These are phyloP conservation scores for Clarireedia sp. DNA, from an alignment of 2,329 filamentous ascomycete species.

Conservation along the genomic window DNA sequence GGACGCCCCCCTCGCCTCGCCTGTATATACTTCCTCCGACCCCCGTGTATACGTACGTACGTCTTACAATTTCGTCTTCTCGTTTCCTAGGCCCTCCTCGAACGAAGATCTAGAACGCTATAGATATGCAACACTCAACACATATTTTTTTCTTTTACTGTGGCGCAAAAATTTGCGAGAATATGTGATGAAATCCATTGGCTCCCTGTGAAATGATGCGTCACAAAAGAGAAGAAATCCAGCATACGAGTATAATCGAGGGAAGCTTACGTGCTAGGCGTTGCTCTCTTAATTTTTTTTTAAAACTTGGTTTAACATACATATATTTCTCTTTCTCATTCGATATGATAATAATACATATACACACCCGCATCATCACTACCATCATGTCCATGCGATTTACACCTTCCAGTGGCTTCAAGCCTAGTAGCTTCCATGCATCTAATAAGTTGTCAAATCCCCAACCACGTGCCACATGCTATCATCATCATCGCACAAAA, in stretches of 20 bases:
- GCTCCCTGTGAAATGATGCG: background rate
- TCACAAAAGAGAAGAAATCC: background rate
- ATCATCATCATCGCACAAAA: constrained; percentile 2
- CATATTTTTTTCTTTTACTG: background rate
- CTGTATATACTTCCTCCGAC: too few relatives aligned
- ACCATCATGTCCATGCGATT: background rate
- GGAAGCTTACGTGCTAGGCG: too few relatives aligned
- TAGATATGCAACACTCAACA: background rate
- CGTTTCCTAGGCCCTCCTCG: background rate
- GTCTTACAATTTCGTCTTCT: background rate
- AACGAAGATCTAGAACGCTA: background rate
- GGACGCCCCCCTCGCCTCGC: too few relatives aligned
- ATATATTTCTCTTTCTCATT: background rate
- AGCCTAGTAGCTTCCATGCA: background rate
- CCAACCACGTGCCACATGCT: background rate
- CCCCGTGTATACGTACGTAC: background rate
- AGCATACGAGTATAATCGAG: too few relatives aligned
- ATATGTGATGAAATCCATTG: too few relatives aligned
- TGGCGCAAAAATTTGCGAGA: background rate
- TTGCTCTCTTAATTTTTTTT: background rate
- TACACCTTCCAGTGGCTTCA: background rate
- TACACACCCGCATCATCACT: background rate
- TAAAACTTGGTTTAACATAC: background rate
- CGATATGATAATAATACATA: background rate
- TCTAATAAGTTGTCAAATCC: background rate